A percentile compares a stretch with the other conserved stretches of the same genome.
Conservation (phyloP, 2,329 filamentous ascomycete species). For the Didymella pomorum region DNA sequence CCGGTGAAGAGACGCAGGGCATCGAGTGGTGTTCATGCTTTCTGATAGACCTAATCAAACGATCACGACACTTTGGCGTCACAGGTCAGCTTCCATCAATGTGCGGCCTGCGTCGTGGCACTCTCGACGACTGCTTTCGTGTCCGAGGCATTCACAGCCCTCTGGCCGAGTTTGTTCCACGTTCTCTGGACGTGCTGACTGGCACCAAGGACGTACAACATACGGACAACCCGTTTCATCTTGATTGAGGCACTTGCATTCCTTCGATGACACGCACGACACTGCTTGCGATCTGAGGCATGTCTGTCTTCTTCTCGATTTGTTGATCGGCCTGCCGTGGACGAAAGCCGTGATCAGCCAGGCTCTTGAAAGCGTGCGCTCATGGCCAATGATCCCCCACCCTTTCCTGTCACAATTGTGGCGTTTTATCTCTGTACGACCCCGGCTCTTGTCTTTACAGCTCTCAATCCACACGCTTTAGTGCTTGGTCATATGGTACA, state of each 20-base stretch:
- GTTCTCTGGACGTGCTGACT: conserved; percentile 18
- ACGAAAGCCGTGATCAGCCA: conserved; percentile 1
- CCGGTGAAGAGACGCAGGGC: conserved; percentile 39
- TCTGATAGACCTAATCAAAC: conserved; percentile 8
- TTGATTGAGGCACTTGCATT: conserved; percentile 13
- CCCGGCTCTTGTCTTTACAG: neutral
- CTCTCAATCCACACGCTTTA: neutral
- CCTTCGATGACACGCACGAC: conserved; percentile 4
- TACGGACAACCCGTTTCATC: conserved; percentile 10
- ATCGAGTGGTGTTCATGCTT: conserved; percentile 19
- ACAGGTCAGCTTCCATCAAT: conserved; percentile 9
- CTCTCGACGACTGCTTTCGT: conserved; percentile 23
- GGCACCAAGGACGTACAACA: conserved; percentile 17
- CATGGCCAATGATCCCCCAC: conserved; percentile 18
- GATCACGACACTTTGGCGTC: conserved; percentile 12
- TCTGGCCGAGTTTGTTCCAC: conserved; percentile 17
- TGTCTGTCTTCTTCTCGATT: conserved; percentile 4
- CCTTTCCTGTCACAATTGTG: conserved; percentile 6
- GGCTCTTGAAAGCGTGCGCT: conserved; percentile 8
- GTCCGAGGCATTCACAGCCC: conserved; percentile 6
- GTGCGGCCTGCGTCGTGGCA: conserved; percentile 16
- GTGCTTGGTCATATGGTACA: conserved; percentile 2
- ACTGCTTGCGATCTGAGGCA: conserved; percentile 1
- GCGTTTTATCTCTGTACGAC: conserved; percentile 4
- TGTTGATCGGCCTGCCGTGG: conserved; percentile 5